Base-by-base conservation (phyloP, 108 stramenopile genomes). In the Pseudonitzschia multistriata region DNA sequence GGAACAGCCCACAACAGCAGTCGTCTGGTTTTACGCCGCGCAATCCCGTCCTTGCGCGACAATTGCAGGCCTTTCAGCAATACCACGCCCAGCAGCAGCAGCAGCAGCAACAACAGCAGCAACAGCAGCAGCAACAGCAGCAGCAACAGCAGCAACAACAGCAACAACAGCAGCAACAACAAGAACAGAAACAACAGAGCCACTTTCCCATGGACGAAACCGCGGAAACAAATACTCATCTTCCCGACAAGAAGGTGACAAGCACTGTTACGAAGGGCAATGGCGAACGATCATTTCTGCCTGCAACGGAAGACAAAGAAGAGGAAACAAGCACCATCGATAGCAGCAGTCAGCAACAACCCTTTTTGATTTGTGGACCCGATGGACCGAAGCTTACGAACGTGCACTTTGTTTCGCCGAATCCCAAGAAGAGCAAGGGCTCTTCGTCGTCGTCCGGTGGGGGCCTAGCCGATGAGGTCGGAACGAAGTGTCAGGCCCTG, bases 291-390 rank as follows among this genome's bases (percentile, higher is more conserved):
- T 1, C 13, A 17, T 30, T 55, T 15, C 21, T 31, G 11, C 11
- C 54, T 13, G 30, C 17, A 13, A 17, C 8, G 42, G 11, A 45
- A 3, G 42, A 45, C 3, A 13, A 17, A 1, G 42, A 47, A 6
- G 63, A 64, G 40, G 13, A 10, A 10, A n/a, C n/a, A n/a, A n/a
- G n/a, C n/a, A n/a, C n/a, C n/a, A n/a, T n/a, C n/a, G n/a, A 64
- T 39, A 19, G 3, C 40, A 25, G 28, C 28, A 47, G 42, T 10
- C 0, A 45, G 2, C 30, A 47, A 22, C 63, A 64, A 1, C 42
- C 39, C n/a, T 45, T 64, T 25, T 28, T 64, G 63, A 1, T 64
- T 45, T 64, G 63, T 47, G 63, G 63, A 28, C 63, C 63, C n/a
- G 63, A 64, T 7, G 63, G 63, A 64, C 63, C 63, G 6, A 22